Evolutionary conservation across 768 basidiomycete genomes (phyloP).

Genomic region (Phanerochaete sordida): DNA sequence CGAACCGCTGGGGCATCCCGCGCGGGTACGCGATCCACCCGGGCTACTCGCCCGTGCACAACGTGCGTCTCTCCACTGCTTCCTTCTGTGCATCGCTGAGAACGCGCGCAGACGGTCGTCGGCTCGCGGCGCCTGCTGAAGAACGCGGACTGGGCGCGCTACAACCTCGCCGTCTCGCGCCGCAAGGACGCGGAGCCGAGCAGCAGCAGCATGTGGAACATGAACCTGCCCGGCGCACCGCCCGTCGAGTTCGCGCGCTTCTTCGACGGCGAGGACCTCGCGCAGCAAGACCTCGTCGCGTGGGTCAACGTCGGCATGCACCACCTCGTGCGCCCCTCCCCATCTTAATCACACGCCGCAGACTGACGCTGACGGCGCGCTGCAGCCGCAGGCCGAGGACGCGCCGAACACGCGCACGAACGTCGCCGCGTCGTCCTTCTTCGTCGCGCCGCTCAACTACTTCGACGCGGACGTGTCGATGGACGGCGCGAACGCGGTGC

Average conservation of each 20-base stretch:
- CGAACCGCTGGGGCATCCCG: constrained; percentile 54
- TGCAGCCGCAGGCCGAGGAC: constrained; percentile 60
- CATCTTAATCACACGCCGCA: background rate
- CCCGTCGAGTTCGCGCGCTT: constrained; percentile 58
- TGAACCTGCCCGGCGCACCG: constrained; percentile 54
- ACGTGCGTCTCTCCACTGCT: constrained; percentile 28
- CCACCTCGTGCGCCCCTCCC: constrained; percentile 40
- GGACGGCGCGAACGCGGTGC: constrained; percentile 51
- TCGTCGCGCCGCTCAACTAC: constrained; percentile 61
- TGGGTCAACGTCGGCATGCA: constrained; percentile 70
- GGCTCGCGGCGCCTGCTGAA: constrained; percentile 57
- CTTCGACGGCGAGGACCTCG: constrained; percentile 61
- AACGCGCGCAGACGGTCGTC: constrained; percentile 46
- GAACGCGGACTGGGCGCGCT: constrained; percentile 65
- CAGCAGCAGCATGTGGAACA: constrained; percentile 59
- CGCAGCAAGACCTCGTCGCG: constrained; percentile 61
- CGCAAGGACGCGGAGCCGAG: constrained; percentile 61
- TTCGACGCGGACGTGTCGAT: constrained; percentile 62
- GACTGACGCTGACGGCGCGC: background rate
- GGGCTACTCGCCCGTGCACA: constrained; percentile 50
- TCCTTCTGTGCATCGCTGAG: too few relatives aligned
- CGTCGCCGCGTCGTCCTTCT: constrained; percentile 52
- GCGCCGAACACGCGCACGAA: constrained; percentile 59
- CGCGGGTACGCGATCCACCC: constrained; percentile 63
- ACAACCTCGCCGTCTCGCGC: constrained; percentile 54